Evolutionary conservation across 1,284 basidiomycete species (phyloP), one percentile per base, ranked within the genome.

Genomic region (Porodaedalea pini): DNA sequence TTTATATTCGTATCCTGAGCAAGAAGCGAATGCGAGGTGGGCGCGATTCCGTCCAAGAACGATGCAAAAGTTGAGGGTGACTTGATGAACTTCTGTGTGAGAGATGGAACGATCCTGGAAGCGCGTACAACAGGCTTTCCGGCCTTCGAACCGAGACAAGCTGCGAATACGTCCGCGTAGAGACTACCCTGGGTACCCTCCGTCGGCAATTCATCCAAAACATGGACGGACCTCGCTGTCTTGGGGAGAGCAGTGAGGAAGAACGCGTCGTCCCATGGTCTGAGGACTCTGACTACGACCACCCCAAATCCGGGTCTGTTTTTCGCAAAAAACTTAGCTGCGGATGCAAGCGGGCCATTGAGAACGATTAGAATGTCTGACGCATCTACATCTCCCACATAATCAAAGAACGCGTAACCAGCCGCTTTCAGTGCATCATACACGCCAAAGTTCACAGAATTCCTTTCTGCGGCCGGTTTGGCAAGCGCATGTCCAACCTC

Each of bases 121-220:
- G 79, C 69, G 57, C 80, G 80, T 50, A 91, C 76, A 34, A 73
- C 65, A 17, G 79, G 75, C 6, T 73, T 69, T 15, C 66, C 63
- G 31, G 68, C 64, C 15, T 69, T 63, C 13, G 72, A 70, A 39
- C 76, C 70, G 47, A 88, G 72, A 6, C 90, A 70, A 13, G 84
- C 75, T 31, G 82, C 72, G 62, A 91, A 82, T 27, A 92, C 85
- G 60, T 90, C 86, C n/a, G 78, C 71, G 65, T 84, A 88, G n/a
- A 93, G 75, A 8, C 73, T 72, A 0, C 88, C 88, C 61, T 85
- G 84, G 1, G 79, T 78, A 15, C 78, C 76, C 39, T 80, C 73
- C 52, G 82, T 79, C 0, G 82, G 80, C 11, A 90, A 85, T 58
- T 92, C 90, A 60, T 91, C 90, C 37, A 91, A 71, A 59, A 92